Evolutionary conservation across 768 basidiomycete species (phyloP).

Genomic region (Lyophyllum shimeji): DNA sequence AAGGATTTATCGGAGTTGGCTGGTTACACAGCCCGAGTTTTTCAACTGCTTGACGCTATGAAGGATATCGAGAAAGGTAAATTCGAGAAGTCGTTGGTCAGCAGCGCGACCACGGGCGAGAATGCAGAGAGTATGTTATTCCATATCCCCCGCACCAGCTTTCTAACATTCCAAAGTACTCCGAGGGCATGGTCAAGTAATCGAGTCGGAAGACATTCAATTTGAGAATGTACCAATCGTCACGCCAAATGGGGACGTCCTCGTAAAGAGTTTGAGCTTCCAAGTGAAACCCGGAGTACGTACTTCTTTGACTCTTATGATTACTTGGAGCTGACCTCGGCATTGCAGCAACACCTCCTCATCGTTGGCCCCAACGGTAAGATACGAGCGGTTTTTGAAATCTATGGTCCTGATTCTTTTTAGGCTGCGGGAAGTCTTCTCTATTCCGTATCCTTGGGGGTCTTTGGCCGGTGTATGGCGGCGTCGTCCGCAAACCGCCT

Average conservation of each 20-base stretch:
- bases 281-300: conserved; percentile 82
- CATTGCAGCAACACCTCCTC: conserved; percentile 78
- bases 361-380: conserved; percentile 93
- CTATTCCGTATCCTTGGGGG: conserved; percentile 96
- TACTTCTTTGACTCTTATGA: conserved; percentile 2
- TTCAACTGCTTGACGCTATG: conserved; percentile 88
- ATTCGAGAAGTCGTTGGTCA: conserved; percentile 87
- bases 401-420: not conserved
- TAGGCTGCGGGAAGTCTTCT: conserved; percentile 86
- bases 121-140: conserved; percentile 69
- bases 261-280: conserved; percentile 84
- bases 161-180: conserved; percentile 53
- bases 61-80: conserved; percentile 79
- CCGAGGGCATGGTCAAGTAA: conserved; percentile 71
- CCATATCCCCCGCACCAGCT: not conserved
- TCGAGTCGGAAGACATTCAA: conserved; percentile 85
- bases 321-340: conserved; percentile 4
- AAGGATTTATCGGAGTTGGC: conserved; percentile 96
- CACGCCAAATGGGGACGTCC: conserved; percentile 92
- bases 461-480: conserved; percentile 87
- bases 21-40: conserved; percentile 92
- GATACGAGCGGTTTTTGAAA: conserved; percentile 1
- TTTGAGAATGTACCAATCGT: conserved; percentile 95
- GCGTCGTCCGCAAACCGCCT: conserved; percentile 86
- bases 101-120: conserved; percentile 68